phyloP scores from a whole-genome alignment of 202 grass and related monocot species.

The Miscanthus sacchariflorus region DNA sequence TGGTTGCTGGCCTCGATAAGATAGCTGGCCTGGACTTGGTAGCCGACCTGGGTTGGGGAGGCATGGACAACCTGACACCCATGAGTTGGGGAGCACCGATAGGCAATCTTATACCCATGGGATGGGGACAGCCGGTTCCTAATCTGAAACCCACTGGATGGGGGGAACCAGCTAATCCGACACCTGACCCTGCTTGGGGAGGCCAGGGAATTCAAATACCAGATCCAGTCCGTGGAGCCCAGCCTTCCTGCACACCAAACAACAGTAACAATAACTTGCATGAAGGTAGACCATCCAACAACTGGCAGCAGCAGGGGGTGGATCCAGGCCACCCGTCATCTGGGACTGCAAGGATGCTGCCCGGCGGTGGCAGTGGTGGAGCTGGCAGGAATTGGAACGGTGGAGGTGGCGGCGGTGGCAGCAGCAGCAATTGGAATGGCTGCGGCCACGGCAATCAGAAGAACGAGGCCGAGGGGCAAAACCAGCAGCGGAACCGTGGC shows the following conservation, averaged over 20 bases:
- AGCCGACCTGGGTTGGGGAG: not conserved
- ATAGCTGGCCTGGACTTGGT: not conserved
- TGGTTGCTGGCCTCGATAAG: conserved; percentile 58
- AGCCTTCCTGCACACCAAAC: not conserved
- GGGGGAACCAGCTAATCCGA: not conserved
- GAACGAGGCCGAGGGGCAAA: conserved; percentile 14
- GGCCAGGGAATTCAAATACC: not conserved
- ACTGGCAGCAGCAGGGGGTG: not conserved
- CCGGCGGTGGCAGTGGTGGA: too few relatives aligned
- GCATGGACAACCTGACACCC: not conserved
- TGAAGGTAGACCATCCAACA: conserved; percentile 27
- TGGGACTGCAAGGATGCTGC: conserved; percentile 36
- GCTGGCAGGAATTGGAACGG: too few relatives aligned
- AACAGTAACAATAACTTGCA: not conserved
- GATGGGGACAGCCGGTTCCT: not conserved
- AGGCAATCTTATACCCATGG: not conserved
- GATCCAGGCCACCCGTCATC: conserved; percentile 12
- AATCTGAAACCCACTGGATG: not conserved
- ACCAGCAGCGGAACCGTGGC: not conserved
- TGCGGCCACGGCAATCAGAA: not conserved
- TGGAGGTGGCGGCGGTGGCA: too few relatives aligned
- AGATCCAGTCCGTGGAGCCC: fast-evolving
- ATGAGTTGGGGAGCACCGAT: conserved; percentile 14
- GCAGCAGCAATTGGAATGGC: too few relatives aligned
- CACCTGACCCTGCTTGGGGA: not conserved